Base-by-base conservation (phyloP, 169 alveolate genomes). In the Cryptosporidium viatorum region DNA sequence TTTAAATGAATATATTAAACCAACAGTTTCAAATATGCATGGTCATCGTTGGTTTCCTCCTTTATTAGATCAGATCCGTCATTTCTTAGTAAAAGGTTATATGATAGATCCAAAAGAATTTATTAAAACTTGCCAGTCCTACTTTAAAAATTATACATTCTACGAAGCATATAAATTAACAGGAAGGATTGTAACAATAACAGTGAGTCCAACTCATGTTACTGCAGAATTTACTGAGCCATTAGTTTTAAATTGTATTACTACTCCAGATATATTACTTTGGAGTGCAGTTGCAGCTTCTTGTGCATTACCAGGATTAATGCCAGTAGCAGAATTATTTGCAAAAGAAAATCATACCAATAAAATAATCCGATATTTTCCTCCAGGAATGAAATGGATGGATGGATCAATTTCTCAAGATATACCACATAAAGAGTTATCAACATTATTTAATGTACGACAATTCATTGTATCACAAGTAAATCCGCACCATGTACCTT, bases 271-370 rank as follows among this genome's bases (percentile, higher is more conserved):
- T 89, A 93, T 94, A 39, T 74, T 94, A 67, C 70, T 94, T 69
- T 94, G 93, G 87, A 91, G 94, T 16, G 96, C 96, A 31, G 94
- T 94, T 62, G 91, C 86, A 85, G 93, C 94, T 70, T 92, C 95
- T 71, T 92, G 94, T 75, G 92, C 96, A 14, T 91, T 94, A 35
- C 96, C 96, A 1, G 92, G 92, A 26, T 51, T 86, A 48, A 74
- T 86, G 91, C 91, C 91, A 7, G 91, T 85, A 4, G 86, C 85
- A 6, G 91, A 74, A 51, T 51, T 86, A 62, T 80, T 55, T 73
- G 92, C 92, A 69, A 86, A 86, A 41, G 91, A 70, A 26, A 65
- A 48, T 21, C 71, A 60, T n/a, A 59, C 84, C 35, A 85, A 85
- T 33, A 55, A 45, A n/a, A 60, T 65, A 7, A 85, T 86, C 21